Evolutionary conservation across 2,329 filamentous ascomycete species (phyloP).

Genomic region (Sclerotiophoma versabilis): DNA sequence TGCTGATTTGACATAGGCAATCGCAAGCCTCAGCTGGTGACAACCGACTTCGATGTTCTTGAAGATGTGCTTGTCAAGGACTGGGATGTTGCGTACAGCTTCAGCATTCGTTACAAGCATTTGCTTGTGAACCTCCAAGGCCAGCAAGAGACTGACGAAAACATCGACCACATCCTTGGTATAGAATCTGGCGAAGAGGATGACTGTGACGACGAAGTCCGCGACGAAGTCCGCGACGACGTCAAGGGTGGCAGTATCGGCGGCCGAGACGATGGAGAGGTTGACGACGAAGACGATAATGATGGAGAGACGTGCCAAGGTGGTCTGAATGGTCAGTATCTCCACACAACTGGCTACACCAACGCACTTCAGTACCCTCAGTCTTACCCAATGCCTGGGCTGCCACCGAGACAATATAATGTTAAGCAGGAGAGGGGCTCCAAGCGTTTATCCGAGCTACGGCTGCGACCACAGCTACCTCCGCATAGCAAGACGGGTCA

Average conservation of each 20-base stretch:
- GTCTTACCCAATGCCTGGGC: not conserved
- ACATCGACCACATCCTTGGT: conserved; percentile 32
- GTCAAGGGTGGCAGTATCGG: not conserved
- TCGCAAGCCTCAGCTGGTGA: conserved; percentile 42
- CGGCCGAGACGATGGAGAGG: conserved; percentile 7
- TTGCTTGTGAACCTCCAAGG: conserved; percentile 32
- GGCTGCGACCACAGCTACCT: not conserved
- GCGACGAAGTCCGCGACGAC: conserved; percentile 15
- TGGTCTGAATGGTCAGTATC: conserved; percentile 10
- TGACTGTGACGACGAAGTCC: conserved; percentile 1
- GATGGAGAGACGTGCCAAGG: conserved; percentile 6
- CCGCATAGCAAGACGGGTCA: not conserved
- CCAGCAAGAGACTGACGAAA: conserved; percentile 25
- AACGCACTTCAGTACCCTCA: conserved; percentile 7
- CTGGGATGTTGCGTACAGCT: conserved; percentile 32
- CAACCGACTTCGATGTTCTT: conserved; percentile 44
- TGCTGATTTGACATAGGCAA: conserved; percentile 23
- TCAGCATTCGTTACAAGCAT: conserved; percentile 43
- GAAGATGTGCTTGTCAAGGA: conserved; percentile 39
- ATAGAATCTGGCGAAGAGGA: conserved; percentile 16
- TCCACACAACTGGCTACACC: conserved; percentile 17
- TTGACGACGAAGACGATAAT: conserved; percentile 8
- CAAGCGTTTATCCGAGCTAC: not conserved
- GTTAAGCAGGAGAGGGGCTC: conserved; percentile 11
- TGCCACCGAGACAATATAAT: not conserved